A percentile compares a stretch with the other conserved stretches of the same genome.
Conservation (phyloP, 192 early-diverging fungal species). For the Podila verticillata region DNA sequence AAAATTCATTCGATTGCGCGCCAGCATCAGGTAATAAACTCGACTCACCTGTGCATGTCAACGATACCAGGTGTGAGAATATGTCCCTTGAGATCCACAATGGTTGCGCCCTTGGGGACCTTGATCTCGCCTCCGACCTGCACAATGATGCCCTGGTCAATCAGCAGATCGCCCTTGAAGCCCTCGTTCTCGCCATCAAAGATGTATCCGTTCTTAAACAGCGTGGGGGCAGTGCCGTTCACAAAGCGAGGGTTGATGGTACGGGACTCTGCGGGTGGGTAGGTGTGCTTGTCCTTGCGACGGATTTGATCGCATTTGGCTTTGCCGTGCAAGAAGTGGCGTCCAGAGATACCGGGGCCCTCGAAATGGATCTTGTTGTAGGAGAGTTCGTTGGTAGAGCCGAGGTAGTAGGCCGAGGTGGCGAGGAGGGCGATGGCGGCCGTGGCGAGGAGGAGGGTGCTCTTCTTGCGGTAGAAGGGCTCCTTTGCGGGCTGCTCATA, state of each 20-base stretch:
- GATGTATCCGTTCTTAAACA: constrained; percentile 70
- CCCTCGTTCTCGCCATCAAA: constrained; percentile 60
- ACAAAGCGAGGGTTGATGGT: constrained; percentile 57
- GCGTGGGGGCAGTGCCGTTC: constrained; percentile 38
- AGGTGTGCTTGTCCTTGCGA: constrained; percentile 22
- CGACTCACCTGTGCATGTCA: constrained; percentile 71
- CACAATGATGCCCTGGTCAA: constrained; percentile 67
- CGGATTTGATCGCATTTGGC: constrained; percentile 46
- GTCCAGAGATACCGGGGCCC: constrained; percentile 37
- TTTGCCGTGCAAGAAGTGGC: constrained; percentile 28
- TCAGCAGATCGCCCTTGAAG: constrained; percentile 59
- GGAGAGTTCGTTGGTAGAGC: constrained; percentile 43
- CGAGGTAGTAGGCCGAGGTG: constrained; percentile 31
- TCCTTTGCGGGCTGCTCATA: constrained; percentile 22
- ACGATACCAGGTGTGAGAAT: constrained; percentile 83
- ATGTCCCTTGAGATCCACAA: constrained; percentile 72
- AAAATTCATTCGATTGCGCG: no score
- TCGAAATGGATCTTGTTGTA: constrained; percentile 38
- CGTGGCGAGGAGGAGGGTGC: constrained; percentile 35
- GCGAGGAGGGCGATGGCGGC: constrained; percentile 43
- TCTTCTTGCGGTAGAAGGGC: constrained; percentile 41
- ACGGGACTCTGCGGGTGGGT: constrained; percentile 25
- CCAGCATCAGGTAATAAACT: no score
- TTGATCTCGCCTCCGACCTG: constrained; percentile 53
- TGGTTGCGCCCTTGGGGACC: constrained; percentile 36